Base-by-base conservation (phyloP, 108 stramenopile species). In the Pseudonitzschia multiseries region DNA sequence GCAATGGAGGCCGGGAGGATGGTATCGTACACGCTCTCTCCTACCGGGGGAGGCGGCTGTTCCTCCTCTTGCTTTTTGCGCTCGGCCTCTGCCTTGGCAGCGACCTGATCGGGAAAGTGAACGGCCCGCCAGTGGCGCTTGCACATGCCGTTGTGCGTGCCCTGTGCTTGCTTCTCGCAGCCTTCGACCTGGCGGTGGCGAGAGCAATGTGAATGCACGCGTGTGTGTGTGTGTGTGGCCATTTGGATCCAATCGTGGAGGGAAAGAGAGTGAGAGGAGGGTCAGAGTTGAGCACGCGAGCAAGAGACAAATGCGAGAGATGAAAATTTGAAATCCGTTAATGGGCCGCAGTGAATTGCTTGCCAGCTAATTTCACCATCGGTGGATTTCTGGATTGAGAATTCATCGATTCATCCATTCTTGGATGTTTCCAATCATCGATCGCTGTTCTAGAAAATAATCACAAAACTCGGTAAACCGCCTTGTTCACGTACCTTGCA, bases 101-200 rank as follows among this genome's bases (percentile, higher is more conserved):
- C 29, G 24, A 46, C 54, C 24, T 42, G 33, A n/a, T 71, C 74
- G 17, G 88, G 86, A 46, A 70, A 82, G 56, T 83, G 65, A 8
- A 70, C 46, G 14, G 79, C 69, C 31, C 83, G 77, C 86, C 87
- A 91, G 50, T 91, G 90, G 0, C 87, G 82, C 57, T 88, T 91
- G 65, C 90, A 88, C 84, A 85, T 84, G 0, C 87, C 79, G 53
- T 80, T 72, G 53, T 80, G 79, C 15, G 79, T 81, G 27, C 89
- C 82, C 40, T 91, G 90, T 14, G 87, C 84, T 71, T 88, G 86
- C 60, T 79, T 79, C 10, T 79, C 76, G 72, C 90, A 91, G 0
- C 84, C 79, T 0, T 67, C 72, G 14, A 56, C 54, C 54, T 56
- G 26, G 46, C 36, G 36, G 36, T 36, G 18, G 12, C 46, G 46